A percentile compares a stretch with the other conserved stretches of the same genome.
phyloP scores from a whole-genome alignment of 805 yeast genomes.

The Yarrowia sp. region DNA sequence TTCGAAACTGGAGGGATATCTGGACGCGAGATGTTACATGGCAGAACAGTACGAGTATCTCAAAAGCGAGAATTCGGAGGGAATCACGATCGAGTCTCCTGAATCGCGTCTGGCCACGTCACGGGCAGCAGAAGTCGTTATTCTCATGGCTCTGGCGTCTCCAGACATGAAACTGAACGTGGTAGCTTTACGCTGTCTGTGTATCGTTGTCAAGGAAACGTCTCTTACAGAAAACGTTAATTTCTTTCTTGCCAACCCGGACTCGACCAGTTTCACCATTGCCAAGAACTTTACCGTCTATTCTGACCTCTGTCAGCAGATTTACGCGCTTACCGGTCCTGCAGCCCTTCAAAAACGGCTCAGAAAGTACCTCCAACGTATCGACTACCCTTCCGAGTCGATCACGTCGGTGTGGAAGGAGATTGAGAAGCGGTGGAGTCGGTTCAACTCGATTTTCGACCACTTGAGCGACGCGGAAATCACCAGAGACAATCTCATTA shows the following conservation, averaged over 20 bases:
- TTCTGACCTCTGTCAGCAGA: conserved; percentile 49
- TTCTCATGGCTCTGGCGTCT: conserved; percentile 51
- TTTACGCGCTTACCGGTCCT: conserved; percentile 59
- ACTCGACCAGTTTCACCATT: conserved; percentile 29
- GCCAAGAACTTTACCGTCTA: conserved; percentile 42
- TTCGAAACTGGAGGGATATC: conserved; percentile 35
- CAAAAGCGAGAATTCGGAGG: conserved; percentile 32
- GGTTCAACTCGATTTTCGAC: conserved; percentile 32
- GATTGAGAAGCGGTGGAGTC: conserved; percentile 51
- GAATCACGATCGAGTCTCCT: conserved; percentile 34
- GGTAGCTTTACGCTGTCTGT: conserved; percentile 45
- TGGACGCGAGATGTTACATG: conserved; percentile 41
- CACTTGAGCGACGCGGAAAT: conserved; percentile 29
- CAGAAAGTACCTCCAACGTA: conserved; percentile 41
- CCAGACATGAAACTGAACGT: conserved; percentile 51
- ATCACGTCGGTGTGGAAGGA: conserved; percentile 44
- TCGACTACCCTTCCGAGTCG: conserved; percentile 38
- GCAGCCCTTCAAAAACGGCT: conserved; percentile 70
- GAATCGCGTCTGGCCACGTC: conserved; percentile 38
- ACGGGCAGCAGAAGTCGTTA: conserved; percentile 48
- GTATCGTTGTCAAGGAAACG: conserved; percentile 34
- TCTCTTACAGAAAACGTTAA: conserved; percentile 31
- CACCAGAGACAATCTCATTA: conserved; percentile 17
- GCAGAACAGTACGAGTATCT: conserved; percentile 34
- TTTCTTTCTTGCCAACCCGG: conserved; percentile 18